Evolutionary conservation across 176 grass and related monocot species (phyloP).

Genomic region (Microstegium vimineum): DNA sequence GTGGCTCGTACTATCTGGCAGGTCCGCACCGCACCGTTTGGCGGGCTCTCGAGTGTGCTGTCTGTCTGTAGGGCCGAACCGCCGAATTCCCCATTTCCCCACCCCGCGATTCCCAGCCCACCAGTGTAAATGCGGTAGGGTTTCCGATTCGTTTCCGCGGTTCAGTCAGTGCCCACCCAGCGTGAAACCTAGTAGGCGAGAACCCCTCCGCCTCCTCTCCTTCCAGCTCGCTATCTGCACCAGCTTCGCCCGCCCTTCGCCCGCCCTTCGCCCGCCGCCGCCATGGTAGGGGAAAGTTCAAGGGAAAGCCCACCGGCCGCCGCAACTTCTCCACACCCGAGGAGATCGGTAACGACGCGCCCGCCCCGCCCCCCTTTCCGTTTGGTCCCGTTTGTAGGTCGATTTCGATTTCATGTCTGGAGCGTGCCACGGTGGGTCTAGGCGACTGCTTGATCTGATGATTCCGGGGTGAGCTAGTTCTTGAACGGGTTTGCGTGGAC

Average conservation of each 20-base stretch:
- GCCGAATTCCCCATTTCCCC: background rate
- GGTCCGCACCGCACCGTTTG: background rate
- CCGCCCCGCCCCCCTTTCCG: background rate
- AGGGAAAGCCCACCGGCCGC: conserved; percentile 94
- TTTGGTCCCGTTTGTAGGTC: background rate
- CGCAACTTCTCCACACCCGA: conserved; percentile 94
- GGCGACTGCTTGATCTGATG: background rate
- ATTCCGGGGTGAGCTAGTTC: background rate
- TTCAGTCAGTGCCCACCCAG: background rate
- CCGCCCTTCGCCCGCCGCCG: background rate
- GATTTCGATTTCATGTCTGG: background rate
- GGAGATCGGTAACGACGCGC: conserved; percentile 72
- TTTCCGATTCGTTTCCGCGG: conserved; percentile 43
- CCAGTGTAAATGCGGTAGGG: conserved; percentile 33
- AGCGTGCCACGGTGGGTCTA: background rate
- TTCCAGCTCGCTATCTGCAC: background rate
- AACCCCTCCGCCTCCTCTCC: conserved; percentile 21
- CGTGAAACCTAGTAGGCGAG: conserved; percentile 40
- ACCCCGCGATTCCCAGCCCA: conserved; percentile 18
- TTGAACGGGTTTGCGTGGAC: background rate
- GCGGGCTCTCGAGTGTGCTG: background rate
- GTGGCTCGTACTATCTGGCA: background rate
- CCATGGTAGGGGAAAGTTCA: conserved; percentile 95
- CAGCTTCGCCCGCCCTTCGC: background rate
- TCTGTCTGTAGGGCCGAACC: background rate